Base-by-base conservation (phyloP, 768 basidiomycete genomes). In the Naganishia antarctica region DNA sequence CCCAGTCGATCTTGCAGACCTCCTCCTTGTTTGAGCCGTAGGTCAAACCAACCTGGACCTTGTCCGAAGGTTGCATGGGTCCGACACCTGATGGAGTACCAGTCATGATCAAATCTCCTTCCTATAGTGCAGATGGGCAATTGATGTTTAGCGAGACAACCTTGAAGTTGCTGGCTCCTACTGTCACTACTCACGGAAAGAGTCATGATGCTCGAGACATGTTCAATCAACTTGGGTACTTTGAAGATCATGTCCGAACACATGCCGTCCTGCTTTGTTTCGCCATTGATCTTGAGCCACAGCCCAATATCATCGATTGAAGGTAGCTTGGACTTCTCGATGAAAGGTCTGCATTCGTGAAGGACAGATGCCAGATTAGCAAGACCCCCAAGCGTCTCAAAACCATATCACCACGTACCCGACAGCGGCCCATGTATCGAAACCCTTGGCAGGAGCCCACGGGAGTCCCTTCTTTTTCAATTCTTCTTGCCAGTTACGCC, bases 391-490 rank as follows among this genome's bases (percentile, higher is more conserved):
- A n/a, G n/a, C n/a, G n/a, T n/a, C n/a, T n/a, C 37, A 61, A 40
- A 62, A 61, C 32, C 25, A 63, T 37, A 37, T 37, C n/a, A 44
- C 60, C 44, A 32, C 71, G 44, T 72, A 90, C 91, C 91, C 87
- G 68, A 94, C 83, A 1, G 92, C 92, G 4, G 89, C 91, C 79
- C 93, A 98, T 0, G 91, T 93, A 76, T 99, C 94, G 70, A 97
- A 96, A 1, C 94, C 94, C 78, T 99, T 98, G 1, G 87, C 90
- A 12, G 92, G 83, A n/a, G 87, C 86, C 96, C 96, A 99, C 0
- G 96, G 96, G n/a, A 98, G 82, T 11, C 96, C 91, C 53, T 85
- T 86, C 72, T 87, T 89, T 80, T 94, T 94, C 51, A 90, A 90
- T 50, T 85, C 85, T 61, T 96, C 89, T 76, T 99, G 96, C 73